These are phyloP conservation scores for Coniosporium tulheliwenetii DNA, from an alignment of 2,329 filamentous ascomycete species.

Conservation along the genomic window DNA sequence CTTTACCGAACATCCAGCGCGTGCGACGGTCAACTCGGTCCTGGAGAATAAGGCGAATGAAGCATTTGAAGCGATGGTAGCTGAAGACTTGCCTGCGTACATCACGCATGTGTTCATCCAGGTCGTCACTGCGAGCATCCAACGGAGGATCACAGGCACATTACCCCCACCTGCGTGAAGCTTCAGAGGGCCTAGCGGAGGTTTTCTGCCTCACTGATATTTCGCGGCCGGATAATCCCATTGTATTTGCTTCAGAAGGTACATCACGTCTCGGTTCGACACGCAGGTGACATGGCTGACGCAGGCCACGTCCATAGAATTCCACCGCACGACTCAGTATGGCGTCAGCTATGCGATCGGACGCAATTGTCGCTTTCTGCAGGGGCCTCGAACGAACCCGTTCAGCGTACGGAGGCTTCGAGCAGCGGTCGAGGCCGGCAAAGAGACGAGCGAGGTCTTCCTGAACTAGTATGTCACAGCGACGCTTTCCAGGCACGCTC, in stretches of 20 bases:
- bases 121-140: slow-evolving; percentile 54
- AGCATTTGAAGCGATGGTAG: slow-evolving; percentile 48
- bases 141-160: slow-evolving; percentile 50
- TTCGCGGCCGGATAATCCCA: slow-evolving; percentile 56
- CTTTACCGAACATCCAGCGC: slow-evolving; percentile 36
- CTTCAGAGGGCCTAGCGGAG: slow-evolving; percentile 61
- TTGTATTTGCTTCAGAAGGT: slow-evolving; percentile 65
- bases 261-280: slow-evolving; percentile 3
- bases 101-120: slow-evolving; percentile 54
- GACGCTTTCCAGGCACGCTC: neutral
- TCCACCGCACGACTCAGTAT: slow-evolving; percentile 60
- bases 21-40: slow-evolving; percentile 38
- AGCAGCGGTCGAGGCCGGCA: slow-evolving; percentile 44
- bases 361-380: slow-evolving; percentile 64
- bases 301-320: slow-evolving; percentile 34
- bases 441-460: slow-evolving; percentile 58
- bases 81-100: slow-evolving; percentile 56
- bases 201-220: slow-evolving; percentile 67
- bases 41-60: slow-evolving; percentile 48
- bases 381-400: slow-evolving; percentile 55
- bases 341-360: slow-evolving; percentile 58
- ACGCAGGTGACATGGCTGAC: neutral
- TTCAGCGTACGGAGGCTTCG: slow-evolving; percentile 46
- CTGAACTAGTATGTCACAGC: slow-evolving; percentile 49
- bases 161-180: slow-evolving; percentile 46